These are phyloP conservation scores for Linum trigynum DNA, from an alignment of 345 rosid genomes.

Conservation along the genomic window DNA sequence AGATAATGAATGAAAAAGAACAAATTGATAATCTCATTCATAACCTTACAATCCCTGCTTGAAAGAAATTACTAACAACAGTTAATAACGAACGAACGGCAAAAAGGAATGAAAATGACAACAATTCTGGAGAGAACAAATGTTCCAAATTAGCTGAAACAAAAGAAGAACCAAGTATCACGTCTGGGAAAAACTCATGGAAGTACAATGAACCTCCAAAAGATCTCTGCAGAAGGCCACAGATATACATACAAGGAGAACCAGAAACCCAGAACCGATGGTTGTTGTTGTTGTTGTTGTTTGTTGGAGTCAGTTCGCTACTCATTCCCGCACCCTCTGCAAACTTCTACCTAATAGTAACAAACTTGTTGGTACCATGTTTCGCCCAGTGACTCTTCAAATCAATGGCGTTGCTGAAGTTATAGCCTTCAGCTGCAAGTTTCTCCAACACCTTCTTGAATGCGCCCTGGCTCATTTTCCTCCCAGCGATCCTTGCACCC, in stretches of 20 bases:
- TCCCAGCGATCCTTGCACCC: slow-evolving; percentile 92
- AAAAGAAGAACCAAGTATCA: no score
- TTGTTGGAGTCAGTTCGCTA: neutral
- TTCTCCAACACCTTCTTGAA: slow-evolving; percentile 94
- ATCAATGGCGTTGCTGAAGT: slow-evolving; percentile 71
- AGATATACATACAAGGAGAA: no score
- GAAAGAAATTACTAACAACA: neutral
- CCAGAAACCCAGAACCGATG: neutral
- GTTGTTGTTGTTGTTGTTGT: no score
- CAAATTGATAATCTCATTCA: neutral
- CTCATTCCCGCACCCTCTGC: neutral
- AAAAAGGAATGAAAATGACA: neutral
- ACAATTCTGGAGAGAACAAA: neutral
- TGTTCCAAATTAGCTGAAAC: no score
- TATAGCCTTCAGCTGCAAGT: slow-evolving; percentile 82
- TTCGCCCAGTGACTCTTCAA: slow-evolving; percentile 92
- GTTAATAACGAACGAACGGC: neutral
- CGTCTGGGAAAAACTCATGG: no score
- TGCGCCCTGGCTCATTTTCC: slow-evolving; percentile 99
- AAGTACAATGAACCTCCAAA: neutral
- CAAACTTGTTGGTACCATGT: slow-evolving; percentile 98
- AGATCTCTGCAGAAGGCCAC: neutral
- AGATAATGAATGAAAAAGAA: no score
- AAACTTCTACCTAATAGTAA: slow-evolving; percentile 76
- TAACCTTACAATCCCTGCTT: neutral